Evolutionary conservation across 805 yeast species (phyloP).

Genomic region (Komagataella pseudopastoris): DNA sequence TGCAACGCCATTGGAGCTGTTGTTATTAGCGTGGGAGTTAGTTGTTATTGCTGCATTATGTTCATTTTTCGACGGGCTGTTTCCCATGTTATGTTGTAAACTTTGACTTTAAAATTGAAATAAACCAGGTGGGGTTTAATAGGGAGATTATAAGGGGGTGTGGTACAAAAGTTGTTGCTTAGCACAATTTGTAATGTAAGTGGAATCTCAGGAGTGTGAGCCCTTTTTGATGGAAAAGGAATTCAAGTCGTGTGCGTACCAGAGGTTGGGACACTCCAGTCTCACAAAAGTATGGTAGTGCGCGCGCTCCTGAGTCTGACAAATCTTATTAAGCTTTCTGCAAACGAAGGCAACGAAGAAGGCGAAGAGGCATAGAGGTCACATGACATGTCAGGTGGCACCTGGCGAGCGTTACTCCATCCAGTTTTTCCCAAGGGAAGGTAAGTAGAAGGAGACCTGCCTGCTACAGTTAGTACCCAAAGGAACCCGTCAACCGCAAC

Average conservation of each 20-base stretch:
- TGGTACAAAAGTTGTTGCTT: background rate
- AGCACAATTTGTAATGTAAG: background rate
- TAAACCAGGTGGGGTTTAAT: background rate
- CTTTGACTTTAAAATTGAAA: background rate
- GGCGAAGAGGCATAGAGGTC: background rate
- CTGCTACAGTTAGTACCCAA: no score
- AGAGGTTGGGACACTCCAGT: background rate
- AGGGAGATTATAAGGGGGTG: background rate
- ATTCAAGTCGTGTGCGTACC: background rate
- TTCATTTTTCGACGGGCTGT: conserved; percentile 25
- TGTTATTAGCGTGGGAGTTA: conserved; percentile 4
- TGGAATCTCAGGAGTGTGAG: background rate
- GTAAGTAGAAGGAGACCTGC: background rate
- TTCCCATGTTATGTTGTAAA: conserved; percentile 13
- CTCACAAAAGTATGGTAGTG: background rate
- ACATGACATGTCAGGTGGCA: background rate
- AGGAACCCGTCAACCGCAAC: background rate
- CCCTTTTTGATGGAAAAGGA: background rate
- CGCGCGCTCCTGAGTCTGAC: background rate
- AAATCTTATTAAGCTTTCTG: background rate
- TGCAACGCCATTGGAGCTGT: conserved; percentile 4
- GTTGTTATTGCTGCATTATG: conserved; percentile 7
- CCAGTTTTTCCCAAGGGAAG: background rate
- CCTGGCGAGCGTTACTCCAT: background rate
- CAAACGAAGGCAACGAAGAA: background rate